Percentiles rank a stretch among this genome's conserved stretches.
Conservation (phyloP, 352 stramenopile species). For the Globisporangium nodosum region DNA sequence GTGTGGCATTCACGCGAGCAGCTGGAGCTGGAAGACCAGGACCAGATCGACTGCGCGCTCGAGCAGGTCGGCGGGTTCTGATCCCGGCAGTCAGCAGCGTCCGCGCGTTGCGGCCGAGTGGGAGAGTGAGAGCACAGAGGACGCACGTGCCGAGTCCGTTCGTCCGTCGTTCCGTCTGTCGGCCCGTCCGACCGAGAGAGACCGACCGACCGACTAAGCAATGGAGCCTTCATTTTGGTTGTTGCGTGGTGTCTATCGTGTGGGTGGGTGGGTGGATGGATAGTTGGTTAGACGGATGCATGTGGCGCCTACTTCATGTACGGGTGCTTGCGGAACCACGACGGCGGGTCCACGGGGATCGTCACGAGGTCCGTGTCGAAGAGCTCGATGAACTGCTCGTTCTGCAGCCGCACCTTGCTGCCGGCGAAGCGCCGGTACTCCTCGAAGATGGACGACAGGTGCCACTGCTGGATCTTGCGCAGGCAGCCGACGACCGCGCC, state of each 20-base stretch:
- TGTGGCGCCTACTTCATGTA: slow-evolving; percentile 13
- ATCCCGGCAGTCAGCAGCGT: not conserved
- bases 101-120: no score
- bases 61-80: slow-evolving; percentile 82
- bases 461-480: slow-evolving; percentile 91
- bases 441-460: slow-evolving; percentile 91
- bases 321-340: slow-evolving; percentile 64
- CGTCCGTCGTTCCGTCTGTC: not conserved
- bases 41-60: slow-evolving; percentile 97
- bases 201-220: no score
- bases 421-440: slow-evolving; percentile 89
- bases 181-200: no score
- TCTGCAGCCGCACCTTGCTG: slow-evolving; percentile 88
- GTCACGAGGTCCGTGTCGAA: slow-evolving; percentile 91
- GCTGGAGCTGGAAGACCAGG: slow-evolving; percentile 96
- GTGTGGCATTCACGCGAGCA: slow-evolving; percentile 3
- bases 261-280: not conserved
- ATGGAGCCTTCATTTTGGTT: not conserved
- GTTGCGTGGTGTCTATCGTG: not conserved
- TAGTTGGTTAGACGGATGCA: not conserved
- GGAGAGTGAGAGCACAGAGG: no score
- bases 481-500: slow-evolving; percentile 86
- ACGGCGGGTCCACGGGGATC: slow-evolving; percentile 67
- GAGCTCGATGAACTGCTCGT: slow-evolving; percentile 94
- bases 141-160: no score